A percentile compares a stretch with the other conserved stretches of the same genome.
Evolutionary conservation across 2,329 filamentous ascomycete species (phyloP).

Genomic region (Stemphylium beticola): DNA sequence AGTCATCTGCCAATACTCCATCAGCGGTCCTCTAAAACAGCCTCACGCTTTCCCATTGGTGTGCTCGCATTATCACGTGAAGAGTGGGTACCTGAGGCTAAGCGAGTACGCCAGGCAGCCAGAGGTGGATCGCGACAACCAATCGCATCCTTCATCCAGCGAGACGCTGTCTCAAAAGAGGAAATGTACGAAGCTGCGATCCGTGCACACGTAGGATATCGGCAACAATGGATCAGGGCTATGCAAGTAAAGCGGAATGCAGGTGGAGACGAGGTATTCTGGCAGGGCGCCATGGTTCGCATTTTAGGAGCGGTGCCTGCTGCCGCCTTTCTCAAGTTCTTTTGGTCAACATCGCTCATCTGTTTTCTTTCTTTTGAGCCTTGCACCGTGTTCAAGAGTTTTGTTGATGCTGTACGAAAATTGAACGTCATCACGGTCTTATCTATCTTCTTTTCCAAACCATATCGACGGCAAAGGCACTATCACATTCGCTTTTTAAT

Average conservation of each 20-base stretch:
- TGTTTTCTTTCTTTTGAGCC: no score
- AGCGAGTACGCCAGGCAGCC: neutral
- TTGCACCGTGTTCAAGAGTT: no score
- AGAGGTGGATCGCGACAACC: neutral
- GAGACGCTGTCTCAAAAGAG: slow-evolving; percentile 14
- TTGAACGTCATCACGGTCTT: no score
- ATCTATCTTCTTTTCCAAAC: no score
- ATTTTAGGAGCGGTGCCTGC: neutral
- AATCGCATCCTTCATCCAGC: slow-evolving; percentile 5
- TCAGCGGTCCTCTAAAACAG: slow-evolving; percentile 1
- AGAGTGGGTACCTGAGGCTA: neutral
- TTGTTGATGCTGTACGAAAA: no score
- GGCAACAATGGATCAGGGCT: neutral
- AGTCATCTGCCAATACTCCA: neutral
- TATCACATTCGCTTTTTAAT: neutral
- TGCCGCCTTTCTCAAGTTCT: neutral
- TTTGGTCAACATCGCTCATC: no score
- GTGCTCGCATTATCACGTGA: slow-evolving; percentile 16
- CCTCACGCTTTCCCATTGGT: slow-evolving; percentile 2
- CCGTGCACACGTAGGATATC: neutral
- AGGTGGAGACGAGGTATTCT: neutral
- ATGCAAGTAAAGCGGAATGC: neutral
- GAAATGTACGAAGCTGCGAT: slow-evolving; percentile 20
- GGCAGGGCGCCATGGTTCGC: neutral
- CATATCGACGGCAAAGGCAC: no score